These are phyloP conservation scores for Fusarium papillatum DNA, from an alignment of 2,329 filamentous ascomycete species.

Conservation along the genomic window DNA sequence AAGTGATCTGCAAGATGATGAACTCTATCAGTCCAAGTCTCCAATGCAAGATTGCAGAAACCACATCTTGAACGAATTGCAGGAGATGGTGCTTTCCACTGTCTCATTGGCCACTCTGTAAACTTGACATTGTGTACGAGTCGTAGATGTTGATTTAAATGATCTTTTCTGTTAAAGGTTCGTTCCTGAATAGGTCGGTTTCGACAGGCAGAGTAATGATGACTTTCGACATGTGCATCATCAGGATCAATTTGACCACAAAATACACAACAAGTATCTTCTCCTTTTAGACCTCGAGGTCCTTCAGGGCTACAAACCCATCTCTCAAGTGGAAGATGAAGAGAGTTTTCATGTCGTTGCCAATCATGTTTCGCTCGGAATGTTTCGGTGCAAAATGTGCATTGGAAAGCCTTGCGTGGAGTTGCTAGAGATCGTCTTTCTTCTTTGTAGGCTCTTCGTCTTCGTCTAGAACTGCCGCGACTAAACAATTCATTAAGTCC, in stretches of 20 bases:
- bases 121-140: constrained; percentile 58
- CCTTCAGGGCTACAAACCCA: constrained; percentile 59
- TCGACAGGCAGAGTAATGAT: constrained; percentile 60
- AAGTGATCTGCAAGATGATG: constrained; percentile 58
- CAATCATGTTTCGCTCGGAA: constrained; percentile 61
- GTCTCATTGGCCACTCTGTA: constrained; percentile 40
- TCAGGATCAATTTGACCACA: constrained; percentile 51
- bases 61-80: constrained; percentile 55
- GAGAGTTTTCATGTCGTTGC: constrained; percentile 63
- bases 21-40: constrained; percentile 51
- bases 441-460: constrained; percentile 35
- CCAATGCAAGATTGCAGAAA: constrained; percentile 53
- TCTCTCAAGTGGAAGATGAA: constrained; percentile 58
- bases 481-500: constrained; percentile 31
- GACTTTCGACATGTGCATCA: constrained; percentile 49
- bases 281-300: constrained; percentile 51
- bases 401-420: constrained; percentile 50
- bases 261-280: constrained; percentile 52
- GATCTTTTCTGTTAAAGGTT: constrained; percentile 59
- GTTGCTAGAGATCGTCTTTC: constrained; percentile 20
- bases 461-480: constrained; percentile 27
- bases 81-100: constrained; percentile 54
- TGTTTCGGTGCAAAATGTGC: constrained; percentile 60
- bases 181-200: constrained; percentile 61
- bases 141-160: constrained; percentile 56